A percentile compares a stretch with the other conserved stretches of the same genome.
Evolutionary conservation across 2,329 filamentous ascomycete genomes (phyloP).

Genomic region (Madurella fahalii): DNA sequence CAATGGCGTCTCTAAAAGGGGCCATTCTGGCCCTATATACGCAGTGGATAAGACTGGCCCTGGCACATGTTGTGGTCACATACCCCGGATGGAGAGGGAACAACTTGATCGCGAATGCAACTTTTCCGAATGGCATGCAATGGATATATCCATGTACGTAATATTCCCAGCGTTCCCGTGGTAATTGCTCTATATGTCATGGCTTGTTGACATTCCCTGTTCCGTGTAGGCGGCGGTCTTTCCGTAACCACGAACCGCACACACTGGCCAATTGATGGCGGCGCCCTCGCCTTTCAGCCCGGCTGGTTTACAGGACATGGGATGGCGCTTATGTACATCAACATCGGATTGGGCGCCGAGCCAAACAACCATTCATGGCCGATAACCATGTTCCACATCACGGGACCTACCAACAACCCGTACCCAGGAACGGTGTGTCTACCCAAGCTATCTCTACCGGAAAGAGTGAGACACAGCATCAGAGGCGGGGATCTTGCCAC

Average conservation of each 20-base stretch:
- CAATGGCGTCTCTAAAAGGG: no score
- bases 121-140: no score
- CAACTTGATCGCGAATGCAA: no score
- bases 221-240: conserved; percentile 9
- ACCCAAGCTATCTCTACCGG: conserved; percentile 5
- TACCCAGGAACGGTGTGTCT: conserved; percentile 11
- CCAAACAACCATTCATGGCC: conserved; percentile 11
- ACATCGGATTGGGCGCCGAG: conserved; percentile 11
- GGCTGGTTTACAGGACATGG: conserved; percentile 15
- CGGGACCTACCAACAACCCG: conserved; percentile 7
- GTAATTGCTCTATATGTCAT: neutral
- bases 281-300: conserved; percentile 12
- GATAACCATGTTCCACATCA: conserved; percentile 6
- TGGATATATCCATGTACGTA: no score
- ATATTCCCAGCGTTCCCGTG: no score
- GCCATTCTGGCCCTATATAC: no score
- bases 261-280: conserved; percentile 12
- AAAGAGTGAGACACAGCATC: neutral
- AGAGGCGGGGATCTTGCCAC: conserved; percentile 13
- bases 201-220: neutral
- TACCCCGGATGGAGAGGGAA: no score
- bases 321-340: conserved; percentile 14
- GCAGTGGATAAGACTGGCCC: no score
- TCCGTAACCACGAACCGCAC: conserved; percentile 12
- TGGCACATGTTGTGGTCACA: no score